Evolutionary conservation across 2,329 filamentous ascomycete species (phyloP).

Genomic region (Aspergillaceae sp.): DNA sequence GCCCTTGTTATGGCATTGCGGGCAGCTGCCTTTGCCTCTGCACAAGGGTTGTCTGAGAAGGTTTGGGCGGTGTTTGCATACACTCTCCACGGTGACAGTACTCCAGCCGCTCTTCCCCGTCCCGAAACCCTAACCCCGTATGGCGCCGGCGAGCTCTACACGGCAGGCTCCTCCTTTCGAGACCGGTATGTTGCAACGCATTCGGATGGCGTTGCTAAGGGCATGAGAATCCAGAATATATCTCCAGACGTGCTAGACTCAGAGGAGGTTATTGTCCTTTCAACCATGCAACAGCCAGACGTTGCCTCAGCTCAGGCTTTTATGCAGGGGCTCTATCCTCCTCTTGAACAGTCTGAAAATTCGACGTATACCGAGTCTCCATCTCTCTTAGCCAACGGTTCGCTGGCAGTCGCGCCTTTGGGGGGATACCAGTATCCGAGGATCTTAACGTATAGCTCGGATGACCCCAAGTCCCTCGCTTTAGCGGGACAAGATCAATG

Average conservation of each 20-base stretch:
- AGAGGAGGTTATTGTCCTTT: constrained; percentile 40
- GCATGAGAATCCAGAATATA: constrained; percentile 38
- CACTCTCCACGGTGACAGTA: constrained; percentile 48
- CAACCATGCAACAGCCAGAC: constrained; percentile 41
- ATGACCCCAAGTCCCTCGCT: constrained; percentile 45
- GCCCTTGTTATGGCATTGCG: constrained; percentile 11
- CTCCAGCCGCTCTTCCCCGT: constrained; percentile 35
- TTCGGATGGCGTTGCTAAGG: constrained; percentile 13
- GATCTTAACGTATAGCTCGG: constrained; percentile 36
- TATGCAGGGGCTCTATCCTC: constrained; percentile 54
- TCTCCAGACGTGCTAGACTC: constrained; percentile 37
- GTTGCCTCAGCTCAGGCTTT: constrained; percentile 51
- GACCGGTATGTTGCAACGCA: constrained; percentile 41
- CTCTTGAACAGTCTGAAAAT: constrained; percentile 29
- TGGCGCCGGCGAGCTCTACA: constrained; percentile 47
- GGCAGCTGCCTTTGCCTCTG: constrained; percentile 10
- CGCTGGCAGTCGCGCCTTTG: constrained; percentile 40
- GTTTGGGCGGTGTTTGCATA: constrained; percentile 46
- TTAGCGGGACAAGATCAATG: constrained; percentile 43
- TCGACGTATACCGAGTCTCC: constrained; percentile 24
- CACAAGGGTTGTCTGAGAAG: constrained; percentile 23
- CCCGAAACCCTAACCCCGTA: constrained; percentile 41
- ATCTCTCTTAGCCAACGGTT: constrained; percentile 43
- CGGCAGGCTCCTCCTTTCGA: constrained; percentile 45
- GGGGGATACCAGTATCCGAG: constrained; percentile 51